phyloP scores from a whole-genome alignment of 306 rosid genomes.

The Trichosanthes cucumerina region DNA sequence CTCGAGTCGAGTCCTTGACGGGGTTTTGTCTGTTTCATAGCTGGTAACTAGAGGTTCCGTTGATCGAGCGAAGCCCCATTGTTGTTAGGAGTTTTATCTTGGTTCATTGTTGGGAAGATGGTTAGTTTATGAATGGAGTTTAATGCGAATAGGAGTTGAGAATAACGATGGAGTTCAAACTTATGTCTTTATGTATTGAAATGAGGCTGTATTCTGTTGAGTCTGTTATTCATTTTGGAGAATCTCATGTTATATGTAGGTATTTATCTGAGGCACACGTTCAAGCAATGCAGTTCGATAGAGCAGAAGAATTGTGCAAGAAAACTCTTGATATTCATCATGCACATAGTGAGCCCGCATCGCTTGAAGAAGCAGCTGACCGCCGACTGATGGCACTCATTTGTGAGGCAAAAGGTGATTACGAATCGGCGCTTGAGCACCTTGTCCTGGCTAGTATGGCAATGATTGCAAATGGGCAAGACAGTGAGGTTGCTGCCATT shows the following conservation, averaged over 20 bases:
- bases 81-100: neutral
- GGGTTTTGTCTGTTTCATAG: neutral
- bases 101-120: neutral
- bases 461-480: conserved; percentile 89
- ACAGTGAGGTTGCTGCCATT: conserved; percentile 84
- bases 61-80: neutral
- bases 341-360: conserved; percentile 92
- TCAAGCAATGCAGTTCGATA: conserved; percentile 97
- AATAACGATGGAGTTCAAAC: no score
- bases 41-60: neutral
- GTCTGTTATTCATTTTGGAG: neutral
- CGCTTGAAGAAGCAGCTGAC: conserved; percentile 96
- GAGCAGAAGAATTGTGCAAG: conserved; percentile 84
- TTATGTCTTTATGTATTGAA: neutral
- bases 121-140: neutral
- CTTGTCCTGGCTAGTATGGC: conserved; percentile 99
- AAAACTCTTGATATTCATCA: conserved; percentile 85
- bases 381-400: conserved; percentile 85
- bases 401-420: conserved; percentile 86
- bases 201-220: neutral
- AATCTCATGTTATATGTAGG: conserved; percentile 24
- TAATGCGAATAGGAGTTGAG: neutral
- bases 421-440: conserved; percentile 80
- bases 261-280: conserved; percentile 96
- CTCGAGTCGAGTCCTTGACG: neutral